These are phyloP conservation scores for Botryobasidium botryosum DNA, from an alignment of 768 basidiomycete genomes.

Conservation along the genomic window DNA sequence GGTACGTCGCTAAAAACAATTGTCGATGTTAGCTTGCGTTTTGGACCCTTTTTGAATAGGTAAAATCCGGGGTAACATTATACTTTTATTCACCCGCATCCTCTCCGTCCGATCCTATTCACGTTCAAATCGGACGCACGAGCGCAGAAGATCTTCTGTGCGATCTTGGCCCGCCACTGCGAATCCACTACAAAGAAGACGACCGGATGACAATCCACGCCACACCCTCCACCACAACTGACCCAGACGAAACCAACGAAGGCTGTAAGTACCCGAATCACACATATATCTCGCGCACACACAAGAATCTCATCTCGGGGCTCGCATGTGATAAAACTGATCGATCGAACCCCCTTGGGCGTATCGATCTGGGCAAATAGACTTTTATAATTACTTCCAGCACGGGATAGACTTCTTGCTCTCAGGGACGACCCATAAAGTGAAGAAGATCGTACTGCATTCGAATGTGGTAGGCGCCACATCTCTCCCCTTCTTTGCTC, in stretches of 20 bases:
- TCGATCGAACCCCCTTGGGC: not conserved
- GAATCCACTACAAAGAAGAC: slow-evolving; percentile 76
- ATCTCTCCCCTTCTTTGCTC: not conserved
- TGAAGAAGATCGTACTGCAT: slow-evolving; percentile 75
- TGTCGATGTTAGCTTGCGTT: not conserved
- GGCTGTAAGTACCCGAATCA: slow-evolving; percentile 19
- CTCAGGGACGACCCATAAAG: slow-evolving; percentile 47
- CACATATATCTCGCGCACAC: not conserved
- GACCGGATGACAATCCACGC: slow-evolving; percentile 75
- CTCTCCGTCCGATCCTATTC: slow-evolving; percentile 30
- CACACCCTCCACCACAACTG: slow-evolving; percentile 18
- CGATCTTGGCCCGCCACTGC: slow-evolving; percentile 62
- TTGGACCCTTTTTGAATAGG: not conserved
- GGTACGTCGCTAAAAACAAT: slow-evolving; percentile 22
- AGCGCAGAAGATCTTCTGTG: slow-evolving; percentile 67
- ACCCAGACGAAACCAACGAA: slow-evolving; percentile 24
- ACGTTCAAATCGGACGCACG: slow-evolving; percentile 52
- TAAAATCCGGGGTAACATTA: slow-evolving; percentile 51
- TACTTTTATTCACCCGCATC: slow-evolving; percentile 39
- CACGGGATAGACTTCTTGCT: slow-evolving; percentile 80
- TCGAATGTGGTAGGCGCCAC: slow-evolving; percentile 58
- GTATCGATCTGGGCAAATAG: slow-evolving; percentile 23
- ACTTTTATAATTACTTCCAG: slow-evolving; percentile 89
- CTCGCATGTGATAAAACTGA: no score
- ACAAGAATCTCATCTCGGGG: no score